Conservation (phyloP, 148 eudicot species). For the Persicaria tinctoria region DNA sequence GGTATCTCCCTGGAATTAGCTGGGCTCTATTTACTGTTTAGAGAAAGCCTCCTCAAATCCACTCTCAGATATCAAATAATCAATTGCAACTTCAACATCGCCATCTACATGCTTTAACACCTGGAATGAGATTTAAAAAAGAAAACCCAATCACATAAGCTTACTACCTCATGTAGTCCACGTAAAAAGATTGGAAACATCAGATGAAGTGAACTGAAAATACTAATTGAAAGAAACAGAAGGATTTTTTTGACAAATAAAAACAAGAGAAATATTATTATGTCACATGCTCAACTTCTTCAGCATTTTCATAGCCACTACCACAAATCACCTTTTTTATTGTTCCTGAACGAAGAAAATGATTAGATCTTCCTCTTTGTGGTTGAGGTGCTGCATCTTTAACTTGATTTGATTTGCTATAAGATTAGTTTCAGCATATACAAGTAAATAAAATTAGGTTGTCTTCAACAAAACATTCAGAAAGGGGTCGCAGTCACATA, state of each 20-base stretch:
- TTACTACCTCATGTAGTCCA: background rate
- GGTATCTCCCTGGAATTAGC: conserved; percentile 15
- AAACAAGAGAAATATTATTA: too few relatives aligned
- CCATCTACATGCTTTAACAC: conserved; percentile 54
- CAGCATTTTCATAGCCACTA: conserved; percentile 53
- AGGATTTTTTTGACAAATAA: too few relatives aligned
- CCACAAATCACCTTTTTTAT: conserved; percentile 56
- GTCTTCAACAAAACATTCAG: background rate
- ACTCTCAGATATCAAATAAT: conserved; percentile 57
- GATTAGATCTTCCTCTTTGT: conserved; percentile 24
- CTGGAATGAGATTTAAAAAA: conserved; percentile 22
- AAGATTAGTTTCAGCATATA: conserved; percentile 82
- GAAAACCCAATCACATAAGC: background rate
- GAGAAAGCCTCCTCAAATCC: conserved; percentile 23
- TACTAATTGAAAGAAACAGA: too few relatives aligned
- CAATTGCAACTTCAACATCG: conserved; percentile 70
- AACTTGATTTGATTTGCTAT: conserved; percentile 53
- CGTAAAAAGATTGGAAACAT: too few relatives aligned
- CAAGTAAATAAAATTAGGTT: conserved; percentile 39
- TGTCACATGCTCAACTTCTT: conserved; percentile 56
- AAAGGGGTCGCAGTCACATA: too few relatives aligned
- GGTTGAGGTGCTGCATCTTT: conserved; percentile 34
- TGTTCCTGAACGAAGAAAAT: conserved; percentile 23
- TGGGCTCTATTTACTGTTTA: conserved; percentile 28
- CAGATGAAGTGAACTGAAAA: too few relatives aligned